Evolutionary conservation across 2,329 filamentous ascomycete species (phyloP), one percentile per base, ranked within the genome.

Genomic region (Claviceps paspali): DNA sequence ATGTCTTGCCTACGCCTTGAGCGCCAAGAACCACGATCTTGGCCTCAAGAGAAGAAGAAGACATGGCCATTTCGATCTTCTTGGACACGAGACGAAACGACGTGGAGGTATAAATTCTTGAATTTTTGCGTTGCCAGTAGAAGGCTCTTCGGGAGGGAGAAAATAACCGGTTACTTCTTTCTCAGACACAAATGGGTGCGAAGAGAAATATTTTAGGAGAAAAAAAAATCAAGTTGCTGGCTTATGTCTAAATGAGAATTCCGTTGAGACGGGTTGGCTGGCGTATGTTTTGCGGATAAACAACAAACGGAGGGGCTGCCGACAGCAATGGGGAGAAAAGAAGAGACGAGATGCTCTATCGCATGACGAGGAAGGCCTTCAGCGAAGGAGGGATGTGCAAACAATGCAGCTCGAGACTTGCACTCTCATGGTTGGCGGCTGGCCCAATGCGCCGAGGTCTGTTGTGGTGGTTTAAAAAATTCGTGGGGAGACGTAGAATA

Each of bases 21-120:
- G 78, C 74, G 58, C 82, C 82, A 51, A 87, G 76, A 44, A 87
- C 78, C 47, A 86, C 78, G 40, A 87, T 81, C 60, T 86, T 85
- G 55, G 82, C 79, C 63, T 86, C 81, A 51, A 87, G 72, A 29
- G 78, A 79, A 49, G 73, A 69, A 29, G 78, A 79, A 49, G 73
- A 69, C 57, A 62, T 62, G 43, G 11, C 31, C 1, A 1, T 14
- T 23, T 34, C 14, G 14, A 26, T 34, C 6, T 17, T 24, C n/a
- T n/a, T n/a, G n/a, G n/a, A n/a, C n/a, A n/a, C n/a, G n/a, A n/a
- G n/a, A n/a, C n/a, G n/a, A n/a, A n/a, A n/a, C n/a, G n/a, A n/a
- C n/a, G n/a, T n/a, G n/a, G n/a, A n/a, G n/a, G n/a, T n/a, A n/a
- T n/a, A n/a, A n/a, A n/a, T n/a, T n/a, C n/a, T n/a, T n/a, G n/a